Base-by-base conservation (phyloP, 2,329 filamentous ascomycete genomes). In the Ascochyta rabiei region DNA sequence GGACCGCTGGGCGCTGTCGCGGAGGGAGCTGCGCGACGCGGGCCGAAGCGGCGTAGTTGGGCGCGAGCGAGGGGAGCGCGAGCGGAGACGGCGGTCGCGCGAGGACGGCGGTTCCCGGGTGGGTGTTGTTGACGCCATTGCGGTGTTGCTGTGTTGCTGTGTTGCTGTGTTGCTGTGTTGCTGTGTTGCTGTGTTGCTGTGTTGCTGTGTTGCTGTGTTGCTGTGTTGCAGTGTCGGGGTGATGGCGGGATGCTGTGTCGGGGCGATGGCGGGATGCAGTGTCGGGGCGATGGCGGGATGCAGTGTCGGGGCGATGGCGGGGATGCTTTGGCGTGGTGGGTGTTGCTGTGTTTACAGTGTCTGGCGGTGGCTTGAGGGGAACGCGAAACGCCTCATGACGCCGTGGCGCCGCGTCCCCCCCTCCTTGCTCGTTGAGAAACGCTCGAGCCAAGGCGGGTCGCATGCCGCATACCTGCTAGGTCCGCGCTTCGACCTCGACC, bases 21-120 rank as follows among this genome's bases (percentile, higher is more conserved):
- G 90, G 60, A 97, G 86, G 12, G 92, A 96, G 16, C 90, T 92
- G 47, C 93, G 89, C 3, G 93, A 97, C 18, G 90, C 91, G 15
- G 93, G 90, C 43, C 93, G 90, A 9, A 99, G 85, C 26, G 95
- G 95, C 4, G 95, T 98, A 2, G 93, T 96, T 19, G 93, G 95
- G 58, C 91, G 88, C 37, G 90, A 91, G 16, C 81, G 70, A 9
- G 67, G 67, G 1, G 72, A 75, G 60, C 85, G 87, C 37, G 86
- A 86, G 59, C 80, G 79, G 16, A 59, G 58, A 61, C 67, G 59
- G 49, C 57, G 50, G n/a, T 61, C 61, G 42, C 51, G 52, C 35
- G 46, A 49, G 60, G 59, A 57, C 53, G 68, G 35, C 48, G 67
- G 57, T 18, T 66, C 61, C 38, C 60, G 59, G 24, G 59, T 65